Base-by-base conservation (phyloP, 2,329 filamentous ascomycete genomes). In the Lachnellula cervina region DNA sequence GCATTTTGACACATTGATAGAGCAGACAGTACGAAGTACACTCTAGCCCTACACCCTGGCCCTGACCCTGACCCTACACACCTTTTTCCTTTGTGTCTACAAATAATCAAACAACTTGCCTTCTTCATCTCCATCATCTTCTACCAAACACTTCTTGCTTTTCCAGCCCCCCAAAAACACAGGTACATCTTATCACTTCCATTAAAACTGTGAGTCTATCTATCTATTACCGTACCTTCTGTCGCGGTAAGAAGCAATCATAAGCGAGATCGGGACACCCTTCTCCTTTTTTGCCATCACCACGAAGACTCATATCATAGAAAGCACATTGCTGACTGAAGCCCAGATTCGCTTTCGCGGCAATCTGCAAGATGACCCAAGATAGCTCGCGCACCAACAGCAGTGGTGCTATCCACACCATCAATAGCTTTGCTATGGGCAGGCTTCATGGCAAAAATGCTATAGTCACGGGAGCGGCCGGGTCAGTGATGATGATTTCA, bases 391-490 rank as follows among this genome's bases (percentile, higher is more conserved):
- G 25, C 7, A 28, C 25, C 25, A 28, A 9, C 25, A 28, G 25
- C 25, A 28, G 42, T 17, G 38, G 42, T 14, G 42, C 51, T 19
- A 60, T 61, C 43, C 60, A 60, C 21, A 70, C 68, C 49, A 70
- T 69, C 61, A 71, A 71, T 60, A 67, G 67, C 55, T 54, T 70
- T 50, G 62, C 60, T n/a, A 69, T 70, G 64, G 69, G 69, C 55
- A 65, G 68, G 60, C 55, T 70, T 34, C 59, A 64, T 59, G 68
- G 69, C 40, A 72, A 71, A 59, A 73, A 73, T 57, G 68, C 71
- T 6, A 68, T 89, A 66, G 77, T 89, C 67, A 89, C 86, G 38
- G 86, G 86, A 65, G 86, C 83, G 61, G 86, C 83, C 66, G 84
- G 85, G 84, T 88, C 76, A 70, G 79, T 73, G 7, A 32, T 57